These are phyloP conservation scores for Metschnikowia noctiluminum DNA, from an alignment of 805 yeast species.

Conservation along the genomic window DNA sequence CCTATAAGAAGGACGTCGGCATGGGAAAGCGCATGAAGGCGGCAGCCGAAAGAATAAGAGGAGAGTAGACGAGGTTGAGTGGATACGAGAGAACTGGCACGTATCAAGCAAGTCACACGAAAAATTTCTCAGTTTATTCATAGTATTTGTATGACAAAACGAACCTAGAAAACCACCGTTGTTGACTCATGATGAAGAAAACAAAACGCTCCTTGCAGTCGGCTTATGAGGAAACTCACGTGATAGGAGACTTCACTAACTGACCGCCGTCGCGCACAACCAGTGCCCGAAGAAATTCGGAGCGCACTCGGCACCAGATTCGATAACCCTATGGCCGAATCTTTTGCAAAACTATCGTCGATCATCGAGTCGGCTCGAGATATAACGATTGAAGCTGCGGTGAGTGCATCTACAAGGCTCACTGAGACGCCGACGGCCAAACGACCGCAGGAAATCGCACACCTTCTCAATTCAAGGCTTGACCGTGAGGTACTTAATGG, in stretches of 20 bases:
- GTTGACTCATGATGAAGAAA: too few species aligned
- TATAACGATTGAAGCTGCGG: conserved; percentile 78
- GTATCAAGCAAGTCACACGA: too few species aligned
- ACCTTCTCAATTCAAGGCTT: conserved; percentile 61
- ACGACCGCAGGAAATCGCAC: conserved; percentile 63
- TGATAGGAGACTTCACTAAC: too few species aligned
- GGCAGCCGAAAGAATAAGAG: conserved; percentile 51
- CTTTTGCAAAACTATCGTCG: conserved; percentile 60
- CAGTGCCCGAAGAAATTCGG: too few species aligned
- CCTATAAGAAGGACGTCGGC: conserved; percentile 43
- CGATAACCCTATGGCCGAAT: conserved; percentile 32
- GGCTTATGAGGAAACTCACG: too few species aligned
- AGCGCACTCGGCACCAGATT: too few species aligned
- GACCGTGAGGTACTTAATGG: conserved; percentile 51
- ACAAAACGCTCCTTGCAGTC: too few species aligned
- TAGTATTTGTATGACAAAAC: too few species aligned
- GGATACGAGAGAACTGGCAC: background rate
- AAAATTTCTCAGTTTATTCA: too few species aligned
- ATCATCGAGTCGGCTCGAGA: conserved; percentile 79
- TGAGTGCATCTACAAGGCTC: conserved; percentile 64
- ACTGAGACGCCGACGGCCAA: conserved; percentile 60
- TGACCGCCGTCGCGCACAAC: too few species aligned
- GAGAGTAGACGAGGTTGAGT: conserved; percentile 2
- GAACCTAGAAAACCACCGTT: too few species aligned
- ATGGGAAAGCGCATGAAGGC: conserved; percentile 59